These are phyloP conservation scores for Tilletia setariae DNA, from an alignment of 1,284 basidiomycete species.

Conservation along the genomic window DNA sequence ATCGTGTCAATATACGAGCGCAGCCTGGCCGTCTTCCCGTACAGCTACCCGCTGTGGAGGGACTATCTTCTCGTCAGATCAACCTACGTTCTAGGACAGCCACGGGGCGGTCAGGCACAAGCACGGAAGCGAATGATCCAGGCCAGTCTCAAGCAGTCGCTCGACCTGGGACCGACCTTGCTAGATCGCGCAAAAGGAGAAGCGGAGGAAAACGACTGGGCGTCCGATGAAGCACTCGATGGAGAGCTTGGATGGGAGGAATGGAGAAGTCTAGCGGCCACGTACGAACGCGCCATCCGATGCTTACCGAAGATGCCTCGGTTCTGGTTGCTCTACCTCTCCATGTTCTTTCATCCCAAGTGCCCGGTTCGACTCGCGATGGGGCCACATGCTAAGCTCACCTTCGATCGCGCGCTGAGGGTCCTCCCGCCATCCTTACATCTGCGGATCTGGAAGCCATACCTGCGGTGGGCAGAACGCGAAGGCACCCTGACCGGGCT, in stretches of 20 bases:
- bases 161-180: constrained; percentile 59
- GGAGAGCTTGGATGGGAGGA: constrained; percentile 86
- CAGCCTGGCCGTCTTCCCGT: constrained; percentile 80
- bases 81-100: constrained; percentile 74
- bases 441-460: constrained; percentile 85
- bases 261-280: constrained; percentile 83
- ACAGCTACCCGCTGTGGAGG: constrained; percentile 91
- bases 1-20: constrained; percentile 88
- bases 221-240: constrained; percentile 80
- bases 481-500: constrained; percentile 59
- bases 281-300: constrained; percentile 87
- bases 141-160: constrained; percentile 58
- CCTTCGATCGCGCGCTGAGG: constrained; percentile 89
- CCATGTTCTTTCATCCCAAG: constrained; percentile 81
- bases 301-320: constrained; percentile 92
- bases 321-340: constrained; percentile 88
- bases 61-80: constrained; percentile 81
- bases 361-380: constrained; percentile 76
- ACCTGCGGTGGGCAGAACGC: constrained; percentile 87
- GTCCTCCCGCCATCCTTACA: constrained; percentile 93
- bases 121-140: constrained; percentile 54
- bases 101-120: constrained; percentile 58
- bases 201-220: constrained; percentile 66
- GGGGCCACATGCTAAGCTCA: constrained; percentile 83
- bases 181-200: constrained; percentile 54